A percentile compares a stretch with the other conserved stretches of the same genome.
Evolutionary conservation across 345 rosid genomes (phyloP).

Genomic region (Schrenkiella parvula): DNA sequence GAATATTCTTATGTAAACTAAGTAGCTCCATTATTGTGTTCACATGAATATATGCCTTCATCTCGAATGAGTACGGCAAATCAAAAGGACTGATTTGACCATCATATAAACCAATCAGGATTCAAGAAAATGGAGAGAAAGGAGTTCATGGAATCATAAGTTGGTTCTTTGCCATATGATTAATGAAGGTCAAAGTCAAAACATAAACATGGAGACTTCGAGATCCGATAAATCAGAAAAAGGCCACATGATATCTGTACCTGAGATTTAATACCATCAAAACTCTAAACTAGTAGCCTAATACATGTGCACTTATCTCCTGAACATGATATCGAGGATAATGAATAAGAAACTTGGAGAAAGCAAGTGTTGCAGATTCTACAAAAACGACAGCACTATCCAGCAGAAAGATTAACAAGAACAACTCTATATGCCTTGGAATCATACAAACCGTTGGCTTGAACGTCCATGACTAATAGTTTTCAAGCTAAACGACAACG

Average conservation of each 20-base stretch:
- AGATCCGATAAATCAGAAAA: slow-evolving; percentile 34
- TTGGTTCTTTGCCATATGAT: slow-evolving; percentile 9
- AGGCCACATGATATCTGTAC: slow-evolving; percentile 21
- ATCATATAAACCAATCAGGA: slow-evolving; percentile 1
- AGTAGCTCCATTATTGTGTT: slow-evolving; percentile 17
- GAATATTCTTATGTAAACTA: neutral
- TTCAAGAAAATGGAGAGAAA: neutral
- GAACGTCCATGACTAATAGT: neutral
- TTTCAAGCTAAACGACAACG: slow-evolving; percentile 5
- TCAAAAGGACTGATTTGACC: slow-evolving; percentile 11
- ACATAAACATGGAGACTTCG: slow-evolving; percentile 22
- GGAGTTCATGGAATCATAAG: slow-evolving; percentile 1
- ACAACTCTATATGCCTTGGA: slow-evolving; percentile 20
- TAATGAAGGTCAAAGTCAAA: slow-evolving; percentile 30
- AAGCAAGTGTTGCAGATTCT: slow-evolving; percentile 7
- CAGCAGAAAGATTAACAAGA: slow-evolving; percentile 9
- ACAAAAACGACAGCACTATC: slow-evolving; percentile 14
- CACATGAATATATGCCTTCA: slow-evolving; percentile 33
- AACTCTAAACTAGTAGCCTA: neutral
- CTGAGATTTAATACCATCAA: neutral
- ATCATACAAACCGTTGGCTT: slow-evolving; percentile 12
- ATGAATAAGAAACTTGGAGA: slow-evolving; percentile 1
- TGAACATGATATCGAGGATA: slow-evolving; percentile 13
- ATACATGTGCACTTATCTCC: slow-evolving; percentile 23
- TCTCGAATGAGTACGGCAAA: slow-evolving; percentile 23